Base-by-base conservation (phyloP, 1,139 yeast genomes). In the Chernovozyma sophiae-reginae region DNA sequence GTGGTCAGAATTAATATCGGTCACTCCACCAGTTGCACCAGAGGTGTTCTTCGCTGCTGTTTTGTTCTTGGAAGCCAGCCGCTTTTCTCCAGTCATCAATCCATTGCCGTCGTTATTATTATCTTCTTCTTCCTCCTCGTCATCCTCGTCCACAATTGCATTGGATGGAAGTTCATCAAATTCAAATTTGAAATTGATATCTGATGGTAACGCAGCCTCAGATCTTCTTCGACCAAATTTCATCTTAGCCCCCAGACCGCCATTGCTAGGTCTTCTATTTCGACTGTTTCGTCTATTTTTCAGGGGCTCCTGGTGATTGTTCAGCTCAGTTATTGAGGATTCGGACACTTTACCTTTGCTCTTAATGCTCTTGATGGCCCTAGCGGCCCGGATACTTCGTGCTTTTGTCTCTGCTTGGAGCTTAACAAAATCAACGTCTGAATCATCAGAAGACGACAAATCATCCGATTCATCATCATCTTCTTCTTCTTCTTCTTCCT, bases 391-490 rank as follows among this genome's bases (percentile, higher is more conserved):
- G 64, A 73, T 59, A 1, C 79, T 68, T 37, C 65, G 69, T 25
- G 76, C 77, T 56, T 81, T 78, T 45, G 79, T 68, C 51, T 81
- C 82, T 7, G 81, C 85, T 31, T 84, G 84, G 42, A 82, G 60
- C 54, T 74, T 77, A 13, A 82, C 84, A 52, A 80, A 81, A 56
- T 83, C 92, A 3, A 81, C 78, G 47, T 79, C 81, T 25, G 79
- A 79, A 47, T 81, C 89, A 44, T 79, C 83, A 1, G 77, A 70
- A 12, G 81, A 75, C 4, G 81, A 72, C 7, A 56, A 56, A 24
- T 54, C 56, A 17, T 51, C 58, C 14, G 55, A 61, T 19, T 33
- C 34, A 11, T 31, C 40, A 11, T 25, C 27, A 5, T 38, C 46
- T 22, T 39, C 43, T 7, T 37, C 37, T 4, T 24, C 32, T 10